Base-by-base conservation (phyloP, 2,329 filamentous ascomycete genomes). In the Pyricularia sp. region DNA sequence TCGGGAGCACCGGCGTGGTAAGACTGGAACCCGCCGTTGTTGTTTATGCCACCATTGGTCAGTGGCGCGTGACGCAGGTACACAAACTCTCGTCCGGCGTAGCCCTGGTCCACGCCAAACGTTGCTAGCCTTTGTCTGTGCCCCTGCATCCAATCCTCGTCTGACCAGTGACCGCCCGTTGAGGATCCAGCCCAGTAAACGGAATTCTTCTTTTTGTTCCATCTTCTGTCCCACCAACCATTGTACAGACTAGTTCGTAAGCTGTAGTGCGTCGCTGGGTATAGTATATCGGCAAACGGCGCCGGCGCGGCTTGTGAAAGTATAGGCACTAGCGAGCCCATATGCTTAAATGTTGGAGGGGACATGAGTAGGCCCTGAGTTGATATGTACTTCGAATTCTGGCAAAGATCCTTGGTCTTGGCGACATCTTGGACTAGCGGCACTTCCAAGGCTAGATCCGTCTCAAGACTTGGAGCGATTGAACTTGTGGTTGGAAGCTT, bases 101-200 rank as follows among this genome's bases (percentile, higher is more conserved):
- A 68, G 14, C 79, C 77, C 61, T 81, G 79, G 0, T 77, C 76
- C 4, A 82, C 69, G 26, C 59, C 59, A 63, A 63, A 63, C 9
- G 69, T 61, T 1, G 83, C 78, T 69, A 83, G 79, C 70, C 83
- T 73, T 72, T 86, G 83, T 0, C 85, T 80, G 25, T 87, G 85
- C 59, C 78, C 81, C 0, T 74, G 66, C 0, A 70, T 71, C 83
- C 83, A 86, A 0, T 73, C 68, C 1, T 74, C 71, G 11, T 76
- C 73, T 0, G 71, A 70, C 0, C 75, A 77, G 58, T 77, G 81
- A 0, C 80, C 84, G 2, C 85, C 86, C 0, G 85, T 87, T 0
- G 80, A 86, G 0, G 82, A 85, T 0, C 86, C 86, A 0, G 82
- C 81, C 86, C 86, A 88, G 73, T 88, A 88, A 0, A 88, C 72